phyloP scores from a whole-genome alignment of 768 basidiomycete genomes.

The Myochromella boudieri region DNA sequence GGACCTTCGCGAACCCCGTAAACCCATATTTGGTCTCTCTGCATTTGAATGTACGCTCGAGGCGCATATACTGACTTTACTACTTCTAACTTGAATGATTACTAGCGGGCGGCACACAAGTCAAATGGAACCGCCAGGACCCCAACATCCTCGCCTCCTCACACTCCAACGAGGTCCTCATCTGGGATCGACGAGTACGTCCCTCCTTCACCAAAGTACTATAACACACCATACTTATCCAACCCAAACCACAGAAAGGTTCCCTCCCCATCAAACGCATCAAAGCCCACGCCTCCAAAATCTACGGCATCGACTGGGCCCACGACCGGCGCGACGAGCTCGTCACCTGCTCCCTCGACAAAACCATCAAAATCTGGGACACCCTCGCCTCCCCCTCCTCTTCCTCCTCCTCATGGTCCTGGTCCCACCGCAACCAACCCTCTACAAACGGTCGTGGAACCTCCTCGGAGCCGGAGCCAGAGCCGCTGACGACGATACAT shows the following conservation, averaged over 20 bases:
- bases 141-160: constrained; percentile 86
- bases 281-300: constrained; percentile 84
- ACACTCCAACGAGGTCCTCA: constrained; percentile 80
- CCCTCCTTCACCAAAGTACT: neutral
- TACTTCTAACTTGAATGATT: neutral
- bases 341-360: constrained; percentile 93
- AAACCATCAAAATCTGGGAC: constrained; percentile 88
- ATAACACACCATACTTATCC: neutral
- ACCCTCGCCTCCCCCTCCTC: too few species aligned
- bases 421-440: too few species aligned
- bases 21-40: constrained; percentile 72
- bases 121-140: constrained; percentile 95
- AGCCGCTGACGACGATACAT: constrained; percentile 53
- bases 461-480: constrained; percentile 13
- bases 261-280: constrained; percentile 77
- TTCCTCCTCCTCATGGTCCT: too few species aligned
- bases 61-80: neutral
- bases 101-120: constrained; percentile 85
- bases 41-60: constrained; percentile 39
- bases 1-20: constrained; percentile 76
- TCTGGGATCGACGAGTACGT: constrained; percentile 93
- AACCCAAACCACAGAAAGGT: constrained; percentile 64
- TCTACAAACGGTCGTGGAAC: too few species aligned
- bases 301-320: constrained; percentile 98
- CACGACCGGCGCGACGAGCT: constrained; percentile 72